phyloP scores from a whole-genome alignment of 1,284 basidiomycete genomes.

The Chondrostereum purpureum region DNA sequence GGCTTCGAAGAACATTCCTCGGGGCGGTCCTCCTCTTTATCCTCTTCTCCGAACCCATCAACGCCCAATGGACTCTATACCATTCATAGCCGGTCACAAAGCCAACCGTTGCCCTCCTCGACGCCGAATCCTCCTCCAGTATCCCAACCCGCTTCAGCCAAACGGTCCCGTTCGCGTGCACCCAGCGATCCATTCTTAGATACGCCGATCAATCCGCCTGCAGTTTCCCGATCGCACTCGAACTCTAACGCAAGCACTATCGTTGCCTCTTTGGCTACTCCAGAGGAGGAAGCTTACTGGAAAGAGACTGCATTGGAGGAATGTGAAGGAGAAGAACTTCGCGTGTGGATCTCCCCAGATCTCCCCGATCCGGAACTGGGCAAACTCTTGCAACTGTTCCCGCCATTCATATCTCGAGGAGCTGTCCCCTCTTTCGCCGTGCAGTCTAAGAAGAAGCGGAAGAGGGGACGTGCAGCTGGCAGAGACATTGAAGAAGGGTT shows the following conservation, averaged over 20 bases:
- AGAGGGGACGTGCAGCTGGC: conserved; percentile 10
- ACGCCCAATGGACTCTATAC: conserved; percentile 32
- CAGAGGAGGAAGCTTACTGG: conserved; percentile 9
- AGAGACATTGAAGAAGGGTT: conserved; percentile 30
- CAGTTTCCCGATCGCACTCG: conserved; percentile 30
- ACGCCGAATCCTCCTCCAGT: conserved; percentile 32
- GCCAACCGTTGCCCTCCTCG: conserved; percentile 43
- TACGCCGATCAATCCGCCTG: conserved; percentile 50
- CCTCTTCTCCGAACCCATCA: conserved; percentile 26
- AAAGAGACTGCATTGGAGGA: conserved; percentile 36
- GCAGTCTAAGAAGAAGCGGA: conserved; percentile 4
- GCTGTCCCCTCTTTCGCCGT: conserved; percentile 58
- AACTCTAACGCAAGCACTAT: conserved; percentile 46
- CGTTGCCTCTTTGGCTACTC: conserved; percentile 17
- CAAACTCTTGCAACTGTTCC: conserved; percentile 58
- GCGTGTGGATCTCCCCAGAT: conserved; percentile 67
- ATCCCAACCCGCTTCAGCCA: no score
- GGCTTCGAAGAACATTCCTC: conserved; percentile 60
- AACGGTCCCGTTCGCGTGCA: conserved; percentile 49
- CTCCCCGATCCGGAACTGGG: conserved; percentile 60
- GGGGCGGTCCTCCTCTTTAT: conserved; percentile 31
- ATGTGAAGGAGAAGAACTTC: conserved; percentile 46
- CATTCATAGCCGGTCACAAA: conserved; percentile 47
- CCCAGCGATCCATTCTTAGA: conserved; percentile 77
- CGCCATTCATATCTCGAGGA: conserved; percentile 57